phyloP scores from a whole-genome alignment of 176 grass and related monocot genomes.

The Guadua angustifolia region DNA sequence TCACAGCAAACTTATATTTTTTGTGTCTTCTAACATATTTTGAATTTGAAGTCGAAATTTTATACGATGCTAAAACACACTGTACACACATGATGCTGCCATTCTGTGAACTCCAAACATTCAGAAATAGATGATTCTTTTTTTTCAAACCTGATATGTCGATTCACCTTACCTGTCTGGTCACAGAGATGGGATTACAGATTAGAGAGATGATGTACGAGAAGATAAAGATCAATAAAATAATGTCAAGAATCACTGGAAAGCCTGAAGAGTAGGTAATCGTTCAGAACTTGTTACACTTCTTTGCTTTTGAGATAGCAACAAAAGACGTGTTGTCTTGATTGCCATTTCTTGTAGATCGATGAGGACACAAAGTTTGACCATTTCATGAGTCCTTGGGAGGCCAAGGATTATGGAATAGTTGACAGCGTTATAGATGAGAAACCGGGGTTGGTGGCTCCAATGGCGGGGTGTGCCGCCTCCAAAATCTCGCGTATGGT shows the following conservation, averaged over 20 bases:
- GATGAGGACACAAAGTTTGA: constrained; percentile 82
- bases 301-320: constrained; percentile 16
- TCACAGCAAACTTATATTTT: too few relatives aligned
- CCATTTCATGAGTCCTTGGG: constrained; percentile 96
- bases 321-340: constrained; percentile 4
- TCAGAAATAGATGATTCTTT: background rate
- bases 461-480: constrained; percentile 64
- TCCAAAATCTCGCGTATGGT: constrained; percentile 80
- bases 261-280: constrained; percentile 80
- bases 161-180: constrained; percentile 41
- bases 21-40: too few relatives aligned
- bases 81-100: background rate
- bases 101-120: background rate
- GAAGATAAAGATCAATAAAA: constrained; percentile 91
- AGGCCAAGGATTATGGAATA: constrained; percentile 94
- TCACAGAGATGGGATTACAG: constrained; percentile 68
- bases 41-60: too few relatives aligned
- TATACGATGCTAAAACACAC: too few relatives aligned
- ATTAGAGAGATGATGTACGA: constrained; percentile 90
- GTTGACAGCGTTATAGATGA: constrained; percentile 78
- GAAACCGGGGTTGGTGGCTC: constrained; percentile 81
- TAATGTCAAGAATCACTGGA: constrained; percentile 89
- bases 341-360: constrained; percentile 62
- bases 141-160: constrained; percentile 7
- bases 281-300: constrained; percentile 28